Base-by-base conservation (phyloP, 129 eudicot species). In the Calendula officinalis region DNA sequence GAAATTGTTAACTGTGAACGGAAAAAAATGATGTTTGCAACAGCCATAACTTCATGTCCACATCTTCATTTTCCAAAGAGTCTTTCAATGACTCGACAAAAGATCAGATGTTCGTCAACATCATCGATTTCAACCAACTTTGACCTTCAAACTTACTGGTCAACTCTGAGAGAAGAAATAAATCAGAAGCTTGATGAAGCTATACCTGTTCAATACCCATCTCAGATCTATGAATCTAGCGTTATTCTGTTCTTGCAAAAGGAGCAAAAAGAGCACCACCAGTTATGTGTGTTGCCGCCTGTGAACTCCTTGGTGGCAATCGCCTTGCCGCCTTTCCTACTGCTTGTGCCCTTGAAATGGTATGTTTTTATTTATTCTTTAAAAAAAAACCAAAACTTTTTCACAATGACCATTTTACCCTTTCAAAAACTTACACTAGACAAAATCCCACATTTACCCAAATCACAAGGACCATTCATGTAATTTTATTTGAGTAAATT, bases 281-380 rank as follows among this genome's bases (percentile, higher is more conserved):
- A 0, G 96, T 91, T 38, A 91, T 91, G 98, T 91, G 98, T 69
- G 94, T 91, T 50, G 94, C 98, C 45, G 96, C 98, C 14, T 91
- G 88, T 74, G 98, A 91, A 81, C 88, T 91, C 61, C 85, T 91
- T 64, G 95, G 96, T 40, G 98, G 91, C 63, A 49, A 78, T 70
- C 96, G 98, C 47, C 84, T 61, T 43, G 95, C 98, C 13, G 98
- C 96, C 68, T 91, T 88, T 72, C 98, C 98, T 54, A 91, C 98
- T 40, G 98, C 98, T 10, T 91, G 98, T 71, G 98, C 98, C 51
- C 96, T 91, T 47, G 98, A 91, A 76, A 87, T 91, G 98, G 98
- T 87, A 55, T n/a, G 17, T 6, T 42, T 39, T 48, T 3, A 56
- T 46, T 6, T 16, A 3, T 30, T 7, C 38, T 7, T 11, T 13